Percentiles rank a stretch among this genome's conserved stretches.
phyloP scores from a whole-genome alignment of 1,284 basidiomycete species.

The Rhizoctonia solani region DNA sequence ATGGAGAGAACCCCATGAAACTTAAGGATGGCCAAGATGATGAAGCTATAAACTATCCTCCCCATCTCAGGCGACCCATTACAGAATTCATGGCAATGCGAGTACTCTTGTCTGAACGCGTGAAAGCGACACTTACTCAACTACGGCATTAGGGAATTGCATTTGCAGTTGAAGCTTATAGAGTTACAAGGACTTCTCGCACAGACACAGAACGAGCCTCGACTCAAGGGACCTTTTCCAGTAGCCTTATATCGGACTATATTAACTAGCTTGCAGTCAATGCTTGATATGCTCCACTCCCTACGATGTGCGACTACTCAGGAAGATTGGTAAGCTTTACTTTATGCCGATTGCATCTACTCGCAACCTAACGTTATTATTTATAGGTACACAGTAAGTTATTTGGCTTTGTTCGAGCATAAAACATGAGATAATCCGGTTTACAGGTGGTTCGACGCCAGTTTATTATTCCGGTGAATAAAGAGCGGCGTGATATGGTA shows the following conservation, averaged over 20 bases:
- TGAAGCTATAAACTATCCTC: slow-evolving; percentile 28
- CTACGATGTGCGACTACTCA: slow-evolving; percentile 92
- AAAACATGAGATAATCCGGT: slow-evolving; percentile 14
- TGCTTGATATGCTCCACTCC: slow-evolving; percentile 87
- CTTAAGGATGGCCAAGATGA: slow-evolving; percentile 6
- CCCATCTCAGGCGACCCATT: slow-evolving; percentile 63
- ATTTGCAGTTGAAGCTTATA: slow-evolving; percentile 88
- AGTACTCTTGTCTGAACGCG: slow-evolving; percentile 40
- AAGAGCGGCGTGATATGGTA: slow-evolving; percentile 81
- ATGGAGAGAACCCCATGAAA: slow-evolving; percentile 27
- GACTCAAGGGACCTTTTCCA: slow-evolving; percentile 92
- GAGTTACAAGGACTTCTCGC: slow-evolving; percentile 79
- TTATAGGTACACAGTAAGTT: slow-evolving; percentile 69
- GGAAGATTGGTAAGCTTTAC: slow-evolving; percentile 77
- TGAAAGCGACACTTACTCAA: not conserved
- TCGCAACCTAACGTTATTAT: not conserved
- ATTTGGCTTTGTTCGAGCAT: not conserved
- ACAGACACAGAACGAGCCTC: slow-evolving; percentile 90
- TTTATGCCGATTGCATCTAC: not conserved
- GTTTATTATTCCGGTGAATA: slow-evolving; percentile 88
- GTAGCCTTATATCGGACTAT: slow-evolving; percentile 80
- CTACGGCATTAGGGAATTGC: slow-evolving; percentile 73
- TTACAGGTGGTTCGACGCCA: slow-evolving; percentile 72
- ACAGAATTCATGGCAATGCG: slow-evolving; percentile 90
- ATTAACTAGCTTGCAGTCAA: slow-evolving; percentile 83